A percentile compares a stretch with the other conserved stretches of the same genome.
phyloP scores from a whole-genome alignment of 495 filamentous ascomycete genomes.

The Aspergillus haitiensis region DNA sequence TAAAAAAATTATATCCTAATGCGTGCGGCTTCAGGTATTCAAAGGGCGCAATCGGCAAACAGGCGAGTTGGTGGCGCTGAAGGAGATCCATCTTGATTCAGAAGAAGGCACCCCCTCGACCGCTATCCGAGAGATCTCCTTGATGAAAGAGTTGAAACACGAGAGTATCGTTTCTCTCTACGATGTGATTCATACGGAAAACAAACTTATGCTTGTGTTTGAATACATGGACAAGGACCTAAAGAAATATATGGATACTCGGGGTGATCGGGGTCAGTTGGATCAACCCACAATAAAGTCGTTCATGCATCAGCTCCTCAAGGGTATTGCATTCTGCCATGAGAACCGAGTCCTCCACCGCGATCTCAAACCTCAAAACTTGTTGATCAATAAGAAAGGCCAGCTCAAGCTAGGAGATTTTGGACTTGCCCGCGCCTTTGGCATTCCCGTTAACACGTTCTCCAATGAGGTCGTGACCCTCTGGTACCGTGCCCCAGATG shows the following conservation, averaged over 20 bases:
- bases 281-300: conserved; percentile 88
- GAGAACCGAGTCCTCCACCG: conserved; percentile 93
- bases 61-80: conserved; percentile 92
- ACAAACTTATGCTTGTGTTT: conserved; percentile 99
- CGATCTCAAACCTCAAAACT: conserved; percentile 94
- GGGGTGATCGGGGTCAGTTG: conserved; percentile 78
- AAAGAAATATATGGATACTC: conserved; percentile 99
- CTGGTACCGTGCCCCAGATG: conserved; percentile 94
- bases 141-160: conserved; percentile 99
- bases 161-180: conserved; percentile 96
- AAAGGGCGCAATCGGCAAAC: conserved; percentile 97
- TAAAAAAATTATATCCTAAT: conserved; percentile 19
- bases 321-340: conserved; percentile 95
- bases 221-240: conserved; percentile 98
- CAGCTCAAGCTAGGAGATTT: conserved; percentile 95
- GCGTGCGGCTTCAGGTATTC: conserved; percentile 68
- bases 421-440: conserved; percentile 87
- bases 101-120: conserved; percentile 99
- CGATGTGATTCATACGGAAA: conserved; percentile 99
- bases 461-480: conserved; percentile 96
- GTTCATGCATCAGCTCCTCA: conserved; percentile 94
- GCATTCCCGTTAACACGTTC: conserved; percentile 97
- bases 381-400: conserved; percentile 90
- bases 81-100: conserved; percentile 98
- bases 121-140: conserved; percentile 95